A percentile compares a stretch with the other conserved stretches of the same genome.
Evolutionary conservation across 805 yeast species (phyloP).

Genomic region (Saccharomycopsis synnaedendra): DNA sequence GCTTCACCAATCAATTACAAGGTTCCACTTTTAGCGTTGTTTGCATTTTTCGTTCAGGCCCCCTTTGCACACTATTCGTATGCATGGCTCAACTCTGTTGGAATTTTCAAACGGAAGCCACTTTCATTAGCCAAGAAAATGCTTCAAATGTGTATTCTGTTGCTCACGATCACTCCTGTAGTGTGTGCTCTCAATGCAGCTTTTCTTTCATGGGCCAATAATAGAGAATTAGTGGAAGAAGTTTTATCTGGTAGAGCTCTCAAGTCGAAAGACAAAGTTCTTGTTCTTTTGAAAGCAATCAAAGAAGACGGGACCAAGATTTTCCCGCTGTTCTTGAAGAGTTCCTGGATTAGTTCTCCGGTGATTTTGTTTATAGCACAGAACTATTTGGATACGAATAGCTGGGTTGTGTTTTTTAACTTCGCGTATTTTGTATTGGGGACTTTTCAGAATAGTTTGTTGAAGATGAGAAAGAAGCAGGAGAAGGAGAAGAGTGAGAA

Average conservation of each 20-base stretch:
- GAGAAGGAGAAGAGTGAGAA: conserved; percentile 18
- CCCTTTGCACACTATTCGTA: conserved; percentile 50
- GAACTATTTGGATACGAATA: conserved; percentile 40
- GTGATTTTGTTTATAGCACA: conserved; percentile 45
- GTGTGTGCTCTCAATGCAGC: conserved; percentile 36
- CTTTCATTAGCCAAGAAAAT: conserved; percentile 29
- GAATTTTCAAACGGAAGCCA: conserved; percentile 28
- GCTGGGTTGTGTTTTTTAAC: conserved; percentile 56
- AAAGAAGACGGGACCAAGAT: conserved; percentile 29
- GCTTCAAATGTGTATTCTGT: conserved; percentile 38
- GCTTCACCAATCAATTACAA: conserved; percentile 33
- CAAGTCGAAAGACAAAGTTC: not conserved
- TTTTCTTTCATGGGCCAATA: conserved; percentile 42
- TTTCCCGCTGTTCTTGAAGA: conserved; percentile 34
- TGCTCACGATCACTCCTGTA: conserved; percentile 45
- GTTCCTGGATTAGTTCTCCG: conserved; percentile 45
- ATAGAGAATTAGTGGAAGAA: conserved; percentile 6
- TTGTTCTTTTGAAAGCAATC: conserved; percentile 15
- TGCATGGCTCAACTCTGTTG: conserved; percentile 28
- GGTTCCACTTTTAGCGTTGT: conserved; percentile 42
- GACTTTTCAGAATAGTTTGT: conserved; percentile 46
- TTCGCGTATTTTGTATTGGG: conserved; percentile 48
- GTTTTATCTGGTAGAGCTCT: not conserved
- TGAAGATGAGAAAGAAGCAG: conserved; percentile 29
- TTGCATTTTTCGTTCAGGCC: conserved; percentile 41